Evolutionary conservation across 2,329 filamentous ascomycete genomes (phyloP).

Genomic region (Fusarium oxysporum): DNA sequence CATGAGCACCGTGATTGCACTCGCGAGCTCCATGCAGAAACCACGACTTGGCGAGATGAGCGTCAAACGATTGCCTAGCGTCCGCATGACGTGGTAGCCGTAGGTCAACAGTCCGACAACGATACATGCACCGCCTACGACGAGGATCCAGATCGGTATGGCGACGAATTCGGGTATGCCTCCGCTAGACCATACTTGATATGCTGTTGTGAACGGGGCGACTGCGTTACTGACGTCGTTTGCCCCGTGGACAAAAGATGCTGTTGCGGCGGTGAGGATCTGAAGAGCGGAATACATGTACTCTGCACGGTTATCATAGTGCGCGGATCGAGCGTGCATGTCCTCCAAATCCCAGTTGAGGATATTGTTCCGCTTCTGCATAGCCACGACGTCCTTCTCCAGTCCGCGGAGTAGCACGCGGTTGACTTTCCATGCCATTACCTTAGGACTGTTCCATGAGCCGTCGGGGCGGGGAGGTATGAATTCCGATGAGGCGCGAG

Average conservation of each 20-base stretch:
- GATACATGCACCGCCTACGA: slow-evolving; percentile 62
- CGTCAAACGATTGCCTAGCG: slow-evolving; percentile 71
- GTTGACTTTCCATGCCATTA: slow-evolving; percentile 56
- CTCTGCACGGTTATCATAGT: slow-evolving; percentile 72
- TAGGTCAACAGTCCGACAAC: slow-evolving; percentile 69
- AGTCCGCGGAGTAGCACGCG: slow-evolving; percentile 59
- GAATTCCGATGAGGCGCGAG: slow-evolving; percentile 34
- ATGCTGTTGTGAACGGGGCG: slow-evolving; percentile 72
- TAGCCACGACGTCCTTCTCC: slow-evolving; percentile 60
- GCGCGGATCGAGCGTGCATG: slow-evolving; percentile 66
- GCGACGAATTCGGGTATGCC: slow-evolving; percentile 56
- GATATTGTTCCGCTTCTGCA: slow-evolving; percentile 60
- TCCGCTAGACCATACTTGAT: slow-evolving; percentile 67
- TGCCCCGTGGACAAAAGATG: slow-evolving; percentile 75
- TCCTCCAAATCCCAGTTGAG: slow-evolving; percentile 62
- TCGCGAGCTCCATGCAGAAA: slow-evolving; percentile 70
- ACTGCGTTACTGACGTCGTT: slow-evolving; percentile 75
- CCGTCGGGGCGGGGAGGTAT: slow-evolving; percentile 52
- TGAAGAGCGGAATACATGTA: slow-evolving; percentile 71
- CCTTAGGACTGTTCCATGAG: slow-evolving; percentile 55
- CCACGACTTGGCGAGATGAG: slow-evolving; percentile 70
- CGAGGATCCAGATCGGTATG: slow-evolving; percentile 71
- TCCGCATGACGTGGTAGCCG: slow-evolving; percentile 73
- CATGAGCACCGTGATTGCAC: slow-evolving; percentile 70
- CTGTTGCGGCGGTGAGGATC: slow-evolving; percentile 70